Evolutionary conservation across 2,329 filamentous ascomycete species (phyloP), one percentile per base, ranked within the genome.

Genomic region (Alternaria consortialis): DNA sequence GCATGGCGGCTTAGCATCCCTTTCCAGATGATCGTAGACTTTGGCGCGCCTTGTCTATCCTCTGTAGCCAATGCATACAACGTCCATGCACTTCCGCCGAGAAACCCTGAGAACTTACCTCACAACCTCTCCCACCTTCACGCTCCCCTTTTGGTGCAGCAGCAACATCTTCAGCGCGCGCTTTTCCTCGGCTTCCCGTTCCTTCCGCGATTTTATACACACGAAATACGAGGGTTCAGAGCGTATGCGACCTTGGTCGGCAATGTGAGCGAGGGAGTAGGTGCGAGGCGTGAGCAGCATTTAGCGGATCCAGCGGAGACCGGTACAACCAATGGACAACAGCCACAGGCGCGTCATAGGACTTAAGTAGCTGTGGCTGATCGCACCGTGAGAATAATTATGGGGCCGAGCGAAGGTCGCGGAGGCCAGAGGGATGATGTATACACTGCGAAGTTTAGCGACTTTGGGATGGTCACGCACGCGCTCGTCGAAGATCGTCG

Each of bases 91-190:
- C 40, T 57, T 29, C 29, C 39, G 46, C 40, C 39, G 27, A 36
- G 47, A 39, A 29, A 31, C 44, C 34, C 34, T 44, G 37, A 58
- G 43, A 97, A 60, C 58, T 57, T 20, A 60, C 82, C 95, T 91
- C 65, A 97, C 89, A 39, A 97, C 90, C 82, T 98, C 94, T 77
- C 95, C 95, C 67, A 98, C 91, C 80, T 94, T 97, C 77, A 98
- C 91, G 81, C 87, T 92, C 74, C 95, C 95, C 66, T 90, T 86
- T 81, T 98, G 95, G 80, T 97, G 92, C 63, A 97, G 83, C 76
- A 98, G 88, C 67, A 98, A 85, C 95, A 98, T 98, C 53, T 66
- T 77, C 53, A 70, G 63, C 47, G 75, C 75, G 58, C 72, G 74
- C 60, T 66, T 64, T 66, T 75, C 62, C 57, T 75, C 76, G 39